phyloP scores from a whole-genome alignment of 176 grass and related monocot species.

The Typha latifolia region DNA sequence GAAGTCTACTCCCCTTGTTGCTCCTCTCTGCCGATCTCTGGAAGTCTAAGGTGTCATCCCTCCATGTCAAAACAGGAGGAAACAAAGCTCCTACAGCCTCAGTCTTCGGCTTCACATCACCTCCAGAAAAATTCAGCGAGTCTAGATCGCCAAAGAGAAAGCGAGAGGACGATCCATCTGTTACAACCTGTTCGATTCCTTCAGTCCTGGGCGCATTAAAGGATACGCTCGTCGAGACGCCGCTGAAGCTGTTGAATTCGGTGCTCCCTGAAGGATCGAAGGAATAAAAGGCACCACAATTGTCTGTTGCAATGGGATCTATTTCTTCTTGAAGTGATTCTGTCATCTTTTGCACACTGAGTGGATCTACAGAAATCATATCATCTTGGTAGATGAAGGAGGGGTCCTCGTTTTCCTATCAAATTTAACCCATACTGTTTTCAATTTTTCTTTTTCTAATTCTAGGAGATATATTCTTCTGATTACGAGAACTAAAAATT shows the following conservation, averaged over 20 bases:
- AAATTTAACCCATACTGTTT: background rate
- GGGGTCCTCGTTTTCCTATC: background rate
- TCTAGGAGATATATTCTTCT: background rate
- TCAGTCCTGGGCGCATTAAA: background rate
- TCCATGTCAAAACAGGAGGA: conserved; percentile 12
- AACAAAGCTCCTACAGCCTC: background rate
- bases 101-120: background rate
- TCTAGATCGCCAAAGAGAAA: conserved; percentile 31
- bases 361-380: background rate
- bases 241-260: background rate
- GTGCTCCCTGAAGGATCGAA: background rate
- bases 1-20: conserved; percentile 14
- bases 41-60: conserved; percentile 12
- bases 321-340: background rate
- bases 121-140: conserved; percentile 29
- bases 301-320: background rate
- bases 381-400: conserved; percentile 3
- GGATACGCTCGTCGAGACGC: conserved; percentile 6
- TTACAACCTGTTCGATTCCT: conserved; percentile 4
- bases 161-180: conserved; percentile 11
- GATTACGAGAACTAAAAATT: background rate
- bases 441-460: background rate
- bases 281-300: background rate
- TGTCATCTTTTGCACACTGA: background rate
- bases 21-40: conserved; percentile 29